Evolutionary conservation across 1,284 basidiomycete genomes (phyloP).

Genomic region (Trametes sp.): DNA sequence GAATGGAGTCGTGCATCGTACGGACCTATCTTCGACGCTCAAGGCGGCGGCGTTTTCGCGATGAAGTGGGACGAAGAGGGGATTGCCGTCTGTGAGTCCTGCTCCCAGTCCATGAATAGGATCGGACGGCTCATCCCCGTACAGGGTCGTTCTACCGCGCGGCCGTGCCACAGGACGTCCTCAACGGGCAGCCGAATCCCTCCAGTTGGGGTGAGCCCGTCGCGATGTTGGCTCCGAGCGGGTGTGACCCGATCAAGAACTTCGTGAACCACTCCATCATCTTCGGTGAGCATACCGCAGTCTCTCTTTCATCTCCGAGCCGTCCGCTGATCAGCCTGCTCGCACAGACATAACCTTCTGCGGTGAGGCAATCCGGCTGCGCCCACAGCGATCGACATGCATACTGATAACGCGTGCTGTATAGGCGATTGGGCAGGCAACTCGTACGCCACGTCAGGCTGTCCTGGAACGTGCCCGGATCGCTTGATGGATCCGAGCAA

Average conservation of each 20-base stretch:
- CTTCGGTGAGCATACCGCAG: slow-evolving; percentile 53
- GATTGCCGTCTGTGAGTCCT: slow-evolving; percentile 70
- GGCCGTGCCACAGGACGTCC: slow-evolving; percentile 73
- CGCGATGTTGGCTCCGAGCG: slow-evolving; percentile 61
- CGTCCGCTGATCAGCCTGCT: slow-evolving; percentile 21
- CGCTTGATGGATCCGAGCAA: slow-evolving; percentile 72
- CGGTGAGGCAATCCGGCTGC: slow-evolving; percentile 50
- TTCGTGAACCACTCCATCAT: slow-evolving; percentile 72
- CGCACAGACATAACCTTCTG: slow-evolving; percentile 84
- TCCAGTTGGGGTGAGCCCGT: slow-evolving; percentile 69
- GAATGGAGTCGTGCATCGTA: slow-evolving; percentile 78
- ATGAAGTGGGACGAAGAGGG: slow-evolving; percentile 82
- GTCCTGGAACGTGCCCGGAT: slow-evolving; percentile 75
- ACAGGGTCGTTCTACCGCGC: slow-evolving; percentile 78
- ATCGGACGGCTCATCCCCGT: slow-evolving; percentile 2
- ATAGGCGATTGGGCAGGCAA: slow-evolving; percentile 85
- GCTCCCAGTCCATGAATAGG: not conserved
- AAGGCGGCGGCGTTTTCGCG: slow-evolving; percentile 79
- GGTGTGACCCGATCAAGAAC: slow-evolving; percentile 64
- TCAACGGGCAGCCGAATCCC: slow-evolving; percentile 59
- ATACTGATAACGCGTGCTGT: slow-evolving; percentile 10
- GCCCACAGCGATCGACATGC: not conserved
- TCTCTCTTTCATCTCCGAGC: slow-evolving; percentile 21
- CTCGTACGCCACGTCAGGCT: slow-evolving; percentile 73
- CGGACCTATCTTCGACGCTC: slow-evolving; percentile 72